Base-by-base conservation (phyloP, 805 yeast genomes). In the Blastobotrys americana region DNA sequence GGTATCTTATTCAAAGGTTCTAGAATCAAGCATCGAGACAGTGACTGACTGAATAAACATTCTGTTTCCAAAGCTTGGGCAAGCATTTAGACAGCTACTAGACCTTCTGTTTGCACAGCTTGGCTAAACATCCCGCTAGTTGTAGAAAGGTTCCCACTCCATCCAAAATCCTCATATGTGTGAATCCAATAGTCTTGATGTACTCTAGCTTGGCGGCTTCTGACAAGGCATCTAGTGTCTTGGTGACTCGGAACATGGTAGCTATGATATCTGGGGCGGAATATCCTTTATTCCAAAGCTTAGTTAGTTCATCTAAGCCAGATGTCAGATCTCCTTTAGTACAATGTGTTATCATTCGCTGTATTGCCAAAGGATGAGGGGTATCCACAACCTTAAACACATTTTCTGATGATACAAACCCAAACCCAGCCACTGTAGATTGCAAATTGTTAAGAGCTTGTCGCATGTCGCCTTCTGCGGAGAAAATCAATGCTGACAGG, bases 381-480 rank as follows among this genome's bases (percentile, higher is more conserved):
- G 88, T 83, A 61, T 93, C 98, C 2, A 93, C 97, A 47, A 93
- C 85, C 60, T 84, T 86, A 72, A 88, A 93, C 15, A 93, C 98
- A 56, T 89, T 90, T 34, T 84, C 87, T 39, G 87, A 87, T 57
- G 79, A 84, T n/a, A 93, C 96, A 44, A 84, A 73, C 2, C 84
- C 89, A 66, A 89, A 89, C 2, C 98, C 98, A 1, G 96, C 87
- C 25, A 82, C 90, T 0, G 97, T 88, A 57, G 95, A 82, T 61
- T 93, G 98, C 47, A 93, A 63, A 64, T 93, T 93, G 60, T 93
- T 93, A 39, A 93, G 76, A 0, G 97, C 98, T 64, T 93, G 98
- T 63, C 98, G 79, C 98, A 93, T 90, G 61, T 93, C 98, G 48
- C 98, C 98, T 60, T 93, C 98, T 0, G 96, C 94, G 0, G 97